Percentiles rank a stretch among this genome's conserved stretches.
phyloP scores from a whole-genome alignment of 2,329 filamentous ascomycete genomes.

The Pseudogymnoascus sp. region DNA sequence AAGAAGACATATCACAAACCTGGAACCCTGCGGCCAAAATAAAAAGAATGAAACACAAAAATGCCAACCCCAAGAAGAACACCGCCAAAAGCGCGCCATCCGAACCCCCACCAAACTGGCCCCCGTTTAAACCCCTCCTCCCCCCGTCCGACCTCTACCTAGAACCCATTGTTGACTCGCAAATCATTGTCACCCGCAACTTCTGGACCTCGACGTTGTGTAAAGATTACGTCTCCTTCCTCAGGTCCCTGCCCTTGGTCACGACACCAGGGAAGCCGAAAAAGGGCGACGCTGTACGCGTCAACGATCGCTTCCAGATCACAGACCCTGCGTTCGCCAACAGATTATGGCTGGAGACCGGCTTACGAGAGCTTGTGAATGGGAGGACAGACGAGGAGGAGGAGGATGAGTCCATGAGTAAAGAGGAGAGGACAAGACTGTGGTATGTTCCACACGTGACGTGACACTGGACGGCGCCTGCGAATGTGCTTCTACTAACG shows the following conservation, averaged over 20 bases:
- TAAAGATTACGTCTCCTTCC: constrained; percentile 55
- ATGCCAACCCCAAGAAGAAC: constrained; percentile 8
- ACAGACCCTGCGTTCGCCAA: constrained; percentile 68
- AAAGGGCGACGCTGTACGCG: constrained; percentile 60
- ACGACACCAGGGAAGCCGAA: constrained; percentile 61
- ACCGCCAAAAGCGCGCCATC: background rate
- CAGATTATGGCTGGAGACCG: constrained; percentile 69
- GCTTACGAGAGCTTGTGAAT: constrained; percentile 48
- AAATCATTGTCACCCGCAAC: constrained; percentile 56
- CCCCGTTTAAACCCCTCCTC: constrained; percentile 48
- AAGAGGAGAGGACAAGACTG: constrained; percentile 22
- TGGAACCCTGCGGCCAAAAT: background rate
- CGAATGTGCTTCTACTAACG: constrained; percentile 14
- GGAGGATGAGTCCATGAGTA: constrained; percentile 16
- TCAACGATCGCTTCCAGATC: constrained; percentile 85
- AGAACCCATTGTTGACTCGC: constrained; percentile 43
- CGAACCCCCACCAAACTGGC: constrained; percentile 47
- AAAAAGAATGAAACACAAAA: background rate
- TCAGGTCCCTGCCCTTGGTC: constrained; percentile 48
- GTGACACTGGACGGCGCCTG: background rate
- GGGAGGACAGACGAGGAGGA: constrained; percentile 14
- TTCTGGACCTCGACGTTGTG: constrained; percentile 56
- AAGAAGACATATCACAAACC: background rate
- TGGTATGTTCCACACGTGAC: constrained; percentile 20
- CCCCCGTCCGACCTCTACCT: constrained; percentile 47